Evolutionary conservation across 441 rosid genomes (phyloP).

Genomic region (Erodium moschatum): DNA sequence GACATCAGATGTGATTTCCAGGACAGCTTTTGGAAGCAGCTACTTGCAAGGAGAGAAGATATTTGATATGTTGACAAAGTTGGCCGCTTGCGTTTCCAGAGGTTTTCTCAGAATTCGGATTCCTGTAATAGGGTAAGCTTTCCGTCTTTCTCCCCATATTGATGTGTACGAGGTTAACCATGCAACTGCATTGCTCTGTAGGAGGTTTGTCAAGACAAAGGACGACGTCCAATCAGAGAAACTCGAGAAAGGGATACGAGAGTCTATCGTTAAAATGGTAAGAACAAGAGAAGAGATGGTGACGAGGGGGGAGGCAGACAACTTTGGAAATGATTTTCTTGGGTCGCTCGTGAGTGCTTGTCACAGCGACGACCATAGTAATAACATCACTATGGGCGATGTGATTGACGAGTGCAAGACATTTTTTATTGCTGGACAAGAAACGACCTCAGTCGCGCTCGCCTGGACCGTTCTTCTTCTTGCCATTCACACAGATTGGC

Average conservation of each 20-base stretch:
- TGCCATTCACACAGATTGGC: conserved; percentile 14
- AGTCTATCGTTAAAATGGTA: conserved; percentile 16
- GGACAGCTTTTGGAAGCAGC: background rate
- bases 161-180: background rate
- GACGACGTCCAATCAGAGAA: conserved; percentile 20
- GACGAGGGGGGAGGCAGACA: conserved; percentile 14
- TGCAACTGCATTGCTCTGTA: background rate
- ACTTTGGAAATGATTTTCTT: conserved; percentile 17
- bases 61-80: conserved; percentile 15
- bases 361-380: background rate
- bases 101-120: conserved; percentile 11
- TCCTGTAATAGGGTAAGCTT: conserved; percentile 19
- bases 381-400: background rate
- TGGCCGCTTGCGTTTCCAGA: background rate
- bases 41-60: conserved; percentile 19
- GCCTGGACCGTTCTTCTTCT: conserved; percentile 17
- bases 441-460: conserved; percentile 16
- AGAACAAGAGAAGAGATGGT: conserved; percentile 22
- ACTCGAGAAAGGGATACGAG: conserved; percentile 14
- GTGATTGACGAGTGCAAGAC: conserved; percentile 23
- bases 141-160: background rate
- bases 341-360: background rate
- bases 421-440: conserved; percentile 21
- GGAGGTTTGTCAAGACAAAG: conserved; percentile 15
- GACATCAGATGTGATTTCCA: no score